These are phyloP conservation scores for Hypoxylon sp. DNA, from an alignment of 2,329 filamentous ascomycete genomes.

Conservation along the genomic window DNA sequence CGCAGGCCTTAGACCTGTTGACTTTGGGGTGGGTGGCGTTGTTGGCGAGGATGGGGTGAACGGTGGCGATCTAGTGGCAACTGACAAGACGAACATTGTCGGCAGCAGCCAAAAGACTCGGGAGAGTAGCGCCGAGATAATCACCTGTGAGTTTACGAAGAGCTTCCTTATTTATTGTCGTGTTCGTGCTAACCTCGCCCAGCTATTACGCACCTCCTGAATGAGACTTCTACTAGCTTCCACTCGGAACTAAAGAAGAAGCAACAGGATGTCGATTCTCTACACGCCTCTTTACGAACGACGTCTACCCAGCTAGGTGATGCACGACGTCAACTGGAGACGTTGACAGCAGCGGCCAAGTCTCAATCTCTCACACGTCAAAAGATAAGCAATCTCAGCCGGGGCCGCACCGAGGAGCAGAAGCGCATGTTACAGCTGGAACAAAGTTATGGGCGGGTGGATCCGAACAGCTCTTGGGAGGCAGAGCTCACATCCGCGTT, in stretches of 20 bases:
- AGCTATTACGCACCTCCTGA: constrained; percentile 88
- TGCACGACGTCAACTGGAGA: constrained; percentile 80
- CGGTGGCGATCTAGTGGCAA: constrained; percentile 57
- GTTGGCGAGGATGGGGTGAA: constrained; percentile 61
- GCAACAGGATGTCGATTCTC: constrained; percentile 84
- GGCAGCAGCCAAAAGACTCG: constrained; percentile 70
- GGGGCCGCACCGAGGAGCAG: constrained; percentile 80
- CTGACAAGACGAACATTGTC: constrained; percentile 62
- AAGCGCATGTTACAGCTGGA: constrained; percentile 65
- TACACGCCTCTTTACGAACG: constrained; percentile 85
- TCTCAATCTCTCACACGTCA: constrained; percentile 76
- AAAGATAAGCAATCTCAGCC: constrained; percentile 83
- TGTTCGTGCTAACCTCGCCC: constrained; percentile 53
- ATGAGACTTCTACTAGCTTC: constrained; percentile 83
- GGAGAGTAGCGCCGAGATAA: constrained; percentile 84
- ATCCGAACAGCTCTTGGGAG: constrained; percentile 68
- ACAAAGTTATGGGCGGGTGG: constrained; percentile 60
- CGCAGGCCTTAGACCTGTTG: constrained; percentile 88
- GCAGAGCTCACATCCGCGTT: constrained; percentile 63
- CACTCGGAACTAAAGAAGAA: constrained; percentile 85
- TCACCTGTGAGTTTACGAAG: constrained; percentile 74
- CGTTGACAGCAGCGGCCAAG: constrained; percentile 75
- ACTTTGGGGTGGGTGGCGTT: constrained; percentile 91
- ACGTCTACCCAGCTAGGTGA: constrained; percentile 84
- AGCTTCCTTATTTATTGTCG: not conserved